Percentiles rank a stretch among this genome's conserved stretches.
Conservation (phyloP, 805 yeast genomes). For the Grigorovia humatica region DNA sequence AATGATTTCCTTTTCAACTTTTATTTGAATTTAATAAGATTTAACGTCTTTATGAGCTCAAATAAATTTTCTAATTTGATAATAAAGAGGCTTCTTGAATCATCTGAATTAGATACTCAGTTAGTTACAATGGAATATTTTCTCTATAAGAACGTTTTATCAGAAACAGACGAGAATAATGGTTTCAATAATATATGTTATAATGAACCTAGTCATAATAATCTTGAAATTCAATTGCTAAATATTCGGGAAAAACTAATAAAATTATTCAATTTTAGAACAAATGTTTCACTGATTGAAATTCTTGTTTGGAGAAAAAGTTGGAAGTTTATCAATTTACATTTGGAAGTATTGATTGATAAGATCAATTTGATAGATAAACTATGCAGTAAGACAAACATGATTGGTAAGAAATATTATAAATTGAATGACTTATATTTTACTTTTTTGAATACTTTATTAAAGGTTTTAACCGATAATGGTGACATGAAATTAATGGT, state of each 20-base stretch:
- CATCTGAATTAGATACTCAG: constrained; percentile 21
- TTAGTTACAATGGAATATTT: constrained; percentile 22
- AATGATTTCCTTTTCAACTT: neutral
- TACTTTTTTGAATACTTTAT: neutral
- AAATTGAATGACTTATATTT: neutral
- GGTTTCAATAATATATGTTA: no score
- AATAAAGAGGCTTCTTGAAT: constrained; percentile 14
- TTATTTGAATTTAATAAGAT: constrained; percentile 18
- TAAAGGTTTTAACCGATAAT: neutral
- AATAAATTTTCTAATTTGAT: neutral
- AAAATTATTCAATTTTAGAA: constrained; percentile 14
- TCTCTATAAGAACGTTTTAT: constrained; percentile 5
- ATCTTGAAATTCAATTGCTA: no score
- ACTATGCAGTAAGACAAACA: neutral
- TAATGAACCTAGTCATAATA: no score
- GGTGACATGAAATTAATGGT: neutral
- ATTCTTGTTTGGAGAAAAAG: constrained; percentile 11
- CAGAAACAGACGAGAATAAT: no score
- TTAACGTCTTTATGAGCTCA: constrained; percentile 14
- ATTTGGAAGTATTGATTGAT: constrained; percentile 15
- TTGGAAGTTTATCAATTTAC: constrained; percentile 11
- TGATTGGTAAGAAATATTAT: neutral
- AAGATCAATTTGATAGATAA: constrained; percentile 6
- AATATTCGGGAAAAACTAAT: constrained; percentile 11
- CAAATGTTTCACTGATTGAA: constrained; percentile 12